Evolutionary conservation across 352 stramenopile genomes (phyloP), one percentile per base, ranked within the genome.

Genomic region (Phytophthora europaea): DNA sequence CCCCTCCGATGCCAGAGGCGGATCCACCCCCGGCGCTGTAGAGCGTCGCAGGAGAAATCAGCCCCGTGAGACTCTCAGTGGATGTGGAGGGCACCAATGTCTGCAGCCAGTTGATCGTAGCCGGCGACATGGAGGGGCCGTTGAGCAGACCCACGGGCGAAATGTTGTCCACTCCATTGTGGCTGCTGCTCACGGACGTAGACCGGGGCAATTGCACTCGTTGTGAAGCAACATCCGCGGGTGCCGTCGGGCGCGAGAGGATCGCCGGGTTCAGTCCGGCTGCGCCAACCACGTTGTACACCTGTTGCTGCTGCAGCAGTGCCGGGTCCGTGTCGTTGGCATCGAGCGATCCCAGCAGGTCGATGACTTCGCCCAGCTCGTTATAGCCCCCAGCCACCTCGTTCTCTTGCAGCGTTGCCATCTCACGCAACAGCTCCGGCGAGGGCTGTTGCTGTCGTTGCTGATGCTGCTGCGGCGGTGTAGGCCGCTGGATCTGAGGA

Each of bases 71-170:
- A 22, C 82, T 92, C 22, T 93, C 88, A 5, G 75, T 90, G 61
- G 82, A 90, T 0, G 80, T 71, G 6, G 88, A 92, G n/a, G 86
- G 87, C 16, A 81, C 77, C 7, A 94, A 84, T 20, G 87, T 89
- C 70, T 94, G 87, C 53, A 94, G 74, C 88, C 85, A 94, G 36
- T 87, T 89, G 51, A 94, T 81, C 6, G 86, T 94, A 62, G 87
- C 85, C 2, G 88, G 88, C 20, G 88, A 94, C 83, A 94, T 93
- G 65, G 80, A 87, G 36, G 84, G 83, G 57, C 85, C 88, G 15
- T 73, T 78, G 15, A 88, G 72, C 23, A 90, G 61, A 0, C 79
- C 75, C 4, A 83, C 69, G n/a, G 86, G 86, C 4, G 84, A 92
- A 34, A 93, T 87, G 34, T 57, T 88, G 51, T 91, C 83, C 10